These are phyloP conservation scores for Cicer cuneatum DNA, from an alignment of 306 rosid genomes.

Conservation along the genomic window DNA sequence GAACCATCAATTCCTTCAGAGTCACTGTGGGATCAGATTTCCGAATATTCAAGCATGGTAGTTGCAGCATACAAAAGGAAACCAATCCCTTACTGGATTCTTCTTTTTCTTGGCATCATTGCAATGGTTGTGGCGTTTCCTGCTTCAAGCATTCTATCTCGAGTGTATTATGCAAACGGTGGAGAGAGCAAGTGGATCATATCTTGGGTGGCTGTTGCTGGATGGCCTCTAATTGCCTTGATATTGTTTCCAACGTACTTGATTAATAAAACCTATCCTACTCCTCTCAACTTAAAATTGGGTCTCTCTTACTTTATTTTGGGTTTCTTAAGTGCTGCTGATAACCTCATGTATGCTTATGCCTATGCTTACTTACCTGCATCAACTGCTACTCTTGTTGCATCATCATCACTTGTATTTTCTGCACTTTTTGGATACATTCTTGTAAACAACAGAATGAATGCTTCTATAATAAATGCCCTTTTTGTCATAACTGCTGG, in stretches of 20 bases:
- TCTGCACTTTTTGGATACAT: constrained; percentile 81
- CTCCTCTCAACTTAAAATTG: constrained; percentile 63
- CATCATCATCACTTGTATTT: constrained; percentile 84
- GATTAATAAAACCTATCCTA: constrained; percentile 58
- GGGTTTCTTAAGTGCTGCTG: constrained; percentile 87
- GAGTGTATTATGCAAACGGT: constrained; percentile 75
- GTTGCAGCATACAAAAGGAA: constrained; percentile 62
- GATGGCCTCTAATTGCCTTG: constrained; percentile 84
- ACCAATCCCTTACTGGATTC: constrained; percentile 81
- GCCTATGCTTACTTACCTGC: constrained; percentile 98
- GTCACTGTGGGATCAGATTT: constrained; percentile 55
- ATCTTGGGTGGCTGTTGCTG: constrained; percentile 93
- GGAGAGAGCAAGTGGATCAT: constrained; percentile 95
- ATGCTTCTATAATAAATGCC: constrained; percentile 72
- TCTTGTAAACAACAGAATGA: constrained; percentile 73
- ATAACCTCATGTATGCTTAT: constrained; percentile 92
- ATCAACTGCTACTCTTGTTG: constrained; percentile 85
- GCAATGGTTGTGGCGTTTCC: constrained; percentile 95
- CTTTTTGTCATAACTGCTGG: constrained; percentile 74
- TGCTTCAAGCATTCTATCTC: constrained; percentile 85
- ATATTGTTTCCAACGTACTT: constrained; percentile 71
- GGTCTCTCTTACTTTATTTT: constrained; percentile 58
- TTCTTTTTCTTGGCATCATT: constrained; percentile 65
- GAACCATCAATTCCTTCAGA: constrained; percentile 47
- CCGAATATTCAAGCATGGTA: constrained; percentile 40